Evolutionary conservation across 2,329 filamentous ascomycete genomes (phyloP).

Genomic region (Byssochlamys sp.): DNA sequence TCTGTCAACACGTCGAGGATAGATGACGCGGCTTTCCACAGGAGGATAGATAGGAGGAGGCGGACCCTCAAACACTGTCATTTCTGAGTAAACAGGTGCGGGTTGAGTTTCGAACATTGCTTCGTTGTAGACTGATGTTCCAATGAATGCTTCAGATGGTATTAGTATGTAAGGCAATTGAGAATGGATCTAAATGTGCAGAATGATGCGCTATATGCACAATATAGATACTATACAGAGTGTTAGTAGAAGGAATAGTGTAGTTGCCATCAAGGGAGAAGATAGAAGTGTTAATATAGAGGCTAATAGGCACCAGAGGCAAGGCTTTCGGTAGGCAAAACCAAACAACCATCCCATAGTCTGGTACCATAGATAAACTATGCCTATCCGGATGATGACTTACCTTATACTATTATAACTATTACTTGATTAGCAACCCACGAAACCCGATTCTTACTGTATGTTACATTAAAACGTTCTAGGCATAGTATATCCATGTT

Average conservation of each 20-base stretch:
- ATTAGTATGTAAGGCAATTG: neutral
- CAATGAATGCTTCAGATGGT: neutral
- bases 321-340: neutral
- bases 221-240: neutral
- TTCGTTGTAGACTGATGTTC: neutral
- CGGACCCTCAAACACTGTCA: neutral
- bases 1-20: conserved; percentile 18
- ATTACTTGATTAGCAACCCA: no score
- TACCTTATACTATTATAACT: neutral
- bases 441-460: no score
- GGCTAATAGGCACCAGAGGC: neutral
- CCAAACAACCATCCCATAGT: neutral
- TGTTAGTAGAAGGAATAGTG: no score
- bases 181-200: neutral
- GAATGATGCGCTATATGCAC: neutral
- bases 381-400: neutral
- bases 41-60: neutral
- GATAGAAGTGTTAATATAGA: neutral
- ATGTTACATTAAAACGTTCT: no score
- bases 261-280: no score
- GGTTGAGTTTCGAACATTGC: neutral
- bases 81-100: neutral
- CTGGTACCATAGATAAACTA: neutral
- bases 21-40: neutral
- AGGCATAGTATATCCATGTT: no score